A percentile compares a stretch with the other conserved stretches of the same genome.
Evolutionary conservation across 2,329 filamentous ascomycete genomes (phyloP).

Genomic region (Diplodia sapinea): DNA sequence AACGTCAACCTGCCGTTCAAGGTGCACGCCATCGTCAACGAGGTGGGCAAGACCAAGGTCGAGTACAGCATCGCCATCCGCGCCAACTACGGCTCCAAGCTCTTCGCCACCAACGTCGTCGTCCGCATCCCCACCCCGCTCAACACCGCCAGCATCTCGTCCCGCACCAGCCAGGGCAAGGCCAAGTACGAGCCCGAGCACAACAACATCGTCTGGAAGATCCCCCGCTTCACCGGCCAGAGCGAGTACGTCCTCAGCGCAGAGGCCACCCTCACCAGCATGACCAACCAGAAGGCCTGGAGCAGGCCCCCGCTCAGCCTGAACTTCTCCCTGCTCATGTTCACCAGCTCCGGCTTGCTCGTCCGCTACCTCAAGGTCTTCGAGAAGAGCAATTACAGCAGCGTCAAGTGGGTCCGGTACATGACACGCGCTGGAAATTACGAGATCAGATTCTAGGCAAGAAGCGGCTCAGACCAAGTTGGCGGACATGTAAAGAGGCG

Average conservation of each 20-base stretch:
- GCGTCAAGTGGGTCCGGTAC: conserved; percentile 98
- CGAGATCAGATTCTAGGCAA: conserved; percentile 76
- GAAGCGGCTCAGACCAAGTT: neutral
- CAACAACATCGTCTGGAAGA: conserved; percentile 99
- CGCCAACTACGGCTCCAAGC: conserved; percentile 93
- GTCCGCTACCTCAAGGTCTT: conserved; percentile 98
- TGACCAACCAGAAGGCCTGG: conserved; percentile 99
- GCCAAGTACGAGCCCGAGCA: conserved; percentile 98
- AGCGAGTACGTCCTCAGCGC: conserved; percentile 94
- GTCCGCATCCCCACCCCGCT: conserved; percentile 93
- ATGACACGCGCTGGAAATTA: conserved; percentile 98
- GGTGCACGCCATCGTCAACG: conserved; percentile 97
- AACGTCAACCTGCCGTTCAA: conserved; percentile 99
- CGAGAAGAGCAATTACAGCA: conserved; percentile 98
- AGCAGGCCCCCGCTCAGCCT: conserved; percentile 89
- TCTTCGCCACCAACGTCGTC: conserved; percentile 96
- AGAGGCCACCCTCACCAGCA: conserved; percentile 89
- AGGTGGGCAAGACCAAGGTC: conserved; percentile 94
- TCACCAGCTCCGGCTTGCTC: conserved; percentile 89
- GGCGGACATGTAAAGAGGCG: neutral
- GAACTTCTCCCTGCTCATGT: conserved; percentile 95
- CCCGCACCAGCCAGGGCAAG: conserved; percentile 92
- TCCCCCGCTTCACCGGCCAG: conserved; percentile 96
- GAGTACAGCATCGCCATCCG: conserved; percentile 98
- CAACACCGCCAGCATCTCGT: conserved; percentile 92